A percentile compares a stretch with the other conserved stretches of the same genome.
phyloP scores from a whole-genome alignment of 2,329 filamentous ascomycete genomes.

The Alternaria brassicae region DNA sequence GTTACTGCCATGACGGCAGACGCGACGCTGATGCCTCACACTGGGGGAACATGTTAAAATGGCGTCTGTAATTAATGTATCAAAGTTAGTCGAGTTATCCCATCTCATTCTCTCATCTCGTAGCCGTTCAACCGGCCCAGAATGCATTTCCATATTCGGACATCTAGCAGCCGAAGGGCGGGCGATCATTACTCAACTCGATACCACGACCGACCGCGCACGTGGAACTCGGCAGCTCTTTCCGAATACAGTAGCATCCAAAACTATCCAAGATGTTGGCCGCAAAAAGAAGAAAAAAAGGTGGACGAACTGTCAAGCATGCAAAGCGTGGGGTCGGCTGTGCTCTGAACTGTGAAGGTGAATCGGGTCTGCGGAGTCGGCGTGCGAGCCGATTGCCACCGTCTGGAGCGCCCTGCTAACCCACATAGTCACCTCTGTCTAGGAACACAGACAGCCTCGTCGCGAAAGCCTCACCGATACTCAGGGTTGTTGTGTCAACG shows the following conservation, averaged over 20 bases:
- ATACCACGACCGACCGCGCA: conserved; percentile 1
- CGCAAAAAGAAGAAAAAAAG: conserved; percentile 12
- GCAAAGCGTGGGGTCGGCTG: conserved; percentile 11
- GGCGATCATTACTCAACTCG: conserved; percentile 14
- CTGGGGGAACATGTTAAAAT: not conserved
- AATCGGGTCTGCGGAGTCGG: conserved; percentile 15
- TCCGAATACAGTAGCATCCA: conserved; percentile 28
- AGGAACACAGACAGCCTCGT: not conserved
- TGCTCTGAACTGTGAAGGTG: conserved; percentile 9
- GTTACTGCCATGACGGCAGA: not conserved
- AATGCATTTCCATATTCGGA: not conserved
- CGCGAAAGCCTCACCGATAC: not conserved
- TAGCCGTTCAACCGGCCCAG: not conserved
- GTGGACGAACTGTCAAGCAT: conserved; percentile 14
- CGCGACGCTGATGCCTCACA: not conserved
- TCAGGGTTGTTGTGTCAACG: not conserved
- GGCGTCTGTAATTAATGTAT: not conserved
- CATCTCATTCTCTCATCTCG: not conserved
- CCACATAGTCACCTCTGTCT: not conserved
- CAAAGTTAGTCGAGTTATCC: not conserved
- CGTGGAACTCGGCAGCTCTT: conserved; percentile 19
- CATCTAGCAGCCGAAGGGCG: not conserved
- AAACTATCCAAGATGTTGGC: conserved; percentile 26
- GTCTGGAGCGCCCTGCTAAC: not conserved
- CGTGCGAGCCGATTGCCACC: conserved; percentile 9